Base-by-base conservation (phyloP, 495 filamentous ascomycete species). In the Penicillium robsamsonii region DNA sequence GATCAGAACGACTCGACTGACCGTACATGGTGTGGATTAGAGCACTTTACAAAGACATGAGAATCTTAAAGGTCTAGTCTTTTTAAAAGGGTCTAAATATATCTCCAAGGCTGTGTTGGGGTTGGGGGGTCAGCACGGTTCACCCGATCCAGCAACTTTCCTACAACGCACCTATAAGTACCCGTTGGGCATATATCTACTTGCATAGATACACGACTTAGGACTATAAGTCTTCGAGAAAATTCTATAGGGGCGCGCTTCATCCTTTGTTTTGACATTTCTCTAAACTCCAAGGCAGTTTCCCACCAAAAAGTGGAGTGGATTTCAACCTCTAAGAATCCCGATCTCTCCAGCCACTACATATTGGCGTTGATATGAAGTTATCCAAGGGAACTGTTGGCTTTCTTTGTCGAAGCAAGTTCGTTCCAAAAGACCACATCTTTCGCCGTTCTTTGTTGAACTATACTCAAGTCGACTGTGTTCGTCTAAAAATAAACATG, bases 1-100 rank as follows among this genome's bases (percentile, higher is more conserved):
- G 61, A 37, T 54, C 53, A 9, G 55, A 41, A 22, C 49, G 62
- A 22, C 58, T 51, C n/a, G 59, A 62, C 18, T 59, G 50, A 5
- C 68, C 66, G 53, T 71, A 67, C 70, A 72, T 74, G 30, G 11
- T 61, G 10, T 17, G n/a, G 31, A 33, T 11, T 9, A 30, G 24
- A 30, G 15, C 25, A n/a, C n/a, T 29, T 46, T 5, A 29, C 5
- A 46, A 10, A 29, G 44, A 27, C 45, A 47, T 31, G 29, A 27
- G 15, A 38, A 38, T 17, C 15, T 38, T 9, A 38, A 17, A 8
- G 17, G 15, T 17, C 15, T 15, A 17, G 35, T 38, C n/a, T 8
- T 38, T 17, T 9, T 11, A n/a, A 38, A 5, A n/a, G n/a, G 8
- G 35, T 17, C 31, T 15, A 51, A 41, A 24, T 15, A 50, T 38